A percentile compares a stretch with the other conserved stretches of the same genome.
Conservation (phyloP, 148 eudicot species). For the Polygonum aviculare region DNA sequence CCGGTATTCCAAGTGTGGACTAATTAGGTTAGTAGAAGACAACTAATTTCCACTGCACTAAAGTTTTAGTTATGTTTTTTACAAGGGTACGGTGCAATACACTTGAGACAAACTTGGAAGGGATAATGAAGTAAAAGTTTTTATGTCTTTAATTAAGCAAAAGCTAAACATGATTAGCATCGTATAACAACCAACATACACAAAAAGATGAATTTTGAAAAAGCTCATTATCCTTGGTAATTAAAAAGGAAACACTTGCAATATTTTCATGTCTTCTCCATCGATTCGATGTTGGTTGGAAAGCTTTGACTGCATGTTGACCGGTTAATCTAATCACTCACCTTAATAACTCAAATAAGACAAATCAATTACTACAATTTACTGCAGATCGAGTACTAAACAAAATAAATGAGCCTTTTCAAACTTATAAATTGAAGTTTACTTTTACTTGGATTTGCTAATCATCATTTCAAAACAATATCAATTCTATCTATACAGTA, state of each 20-base stretch:
- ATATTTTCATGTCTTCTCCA: not conserved
- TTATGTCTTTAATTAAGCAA: not conserved
- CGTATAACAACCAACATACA: not conserved
- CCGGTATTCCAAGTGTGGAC: too few relatives aligned
- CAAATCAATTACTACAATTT: conserved; percentile 4
- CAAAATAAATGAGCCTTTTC: too few relatives aligned
- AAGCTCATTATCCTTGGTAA: not conserved
- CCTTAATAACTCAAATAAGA: conserved; percentile 7
- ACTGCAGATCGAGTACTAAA: not conserved
- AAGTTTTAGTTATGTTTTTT: not conserved
- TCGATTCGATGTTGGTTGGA: conserved; percentile 1
- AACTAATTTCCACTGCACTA: not conserved
- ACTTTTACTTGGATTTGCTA: too few relatives aligned
- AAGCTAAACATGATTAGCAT: conserved; percentile 1
- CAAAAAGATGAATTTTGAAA: not conserved
- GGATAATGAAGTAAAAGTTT: too few relatives aligned
- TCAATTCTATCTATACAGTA: too few relatives aligned
- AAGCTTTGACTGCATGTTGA: not conserved
- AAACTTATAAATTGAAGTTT: too few relatives aligned
- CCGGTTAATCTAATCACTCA: not conserved
- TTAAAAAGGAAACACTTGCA: not conserved
- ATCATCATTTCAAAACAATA: too few relatives aligned
- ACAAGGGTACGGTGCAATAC: not conserved
- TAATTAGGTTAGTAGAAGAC: not conserved
- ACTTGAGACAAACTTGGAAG: not conserved